These are phyloP conservation scores for Rhizopus delemar DNA, from an alignment of 371 early-diverging fungal species.

Conservation along the genomic window DNA sequence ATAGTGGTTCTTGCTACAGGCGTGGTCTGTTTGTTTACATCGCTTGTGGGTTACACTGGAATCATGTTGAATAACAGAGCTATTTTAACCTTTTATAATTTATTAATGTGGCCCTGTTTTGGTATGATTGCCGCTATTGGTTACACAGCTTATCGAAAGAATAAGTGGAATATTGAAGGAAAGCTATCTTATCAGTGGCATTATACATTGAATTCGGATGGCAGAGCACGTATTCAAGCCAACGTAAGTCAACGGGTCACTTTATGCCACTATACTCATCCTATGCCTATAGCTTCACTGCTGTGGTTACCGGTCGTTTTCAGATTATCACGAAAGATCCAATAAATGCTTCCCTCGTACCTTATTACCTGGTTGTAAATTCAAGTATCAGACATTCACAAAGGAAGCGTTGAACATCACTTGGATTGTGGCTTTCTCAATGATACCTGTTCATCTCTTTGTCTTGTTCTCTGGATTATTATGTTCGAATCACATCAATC, in stretches of 20 bases:
- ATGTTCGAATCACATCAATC: constrained; percentile 63
- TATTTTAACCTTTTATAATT: constrained; percentile 46
- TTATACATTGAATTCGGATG: constrained; percentile 37
- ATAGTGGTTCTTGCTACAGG: constrained; percentile 55
- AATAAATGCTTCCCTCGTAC: constrained; percentile 63
- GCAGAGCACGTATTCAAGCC: constrained; percentile 45
- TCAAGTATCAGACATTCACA: constrained; percentile 51
- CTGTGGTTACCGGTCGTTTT: constrained; percentile 57
- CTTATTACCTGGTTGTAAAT: constrained; percentile 53
- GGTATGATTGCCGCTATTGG: constrained; percentile 57
- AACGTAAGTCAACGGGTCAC: constrained; percentile 23
- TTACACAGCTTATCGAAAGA: constrained; percentile 53
- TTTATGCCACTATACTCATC: background rate
- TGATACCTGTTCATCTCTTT: constrained; percentile 51
- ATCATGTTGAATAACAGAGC: constrained; percentile 58
- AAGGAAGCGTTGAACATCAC: constrained; percentile 40
- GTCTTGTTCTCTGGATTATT: constrained; percentile 53
- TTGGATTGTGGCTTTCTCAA: constrained; percentile 52
- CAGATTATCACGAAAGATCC: constrained; percentile 58
- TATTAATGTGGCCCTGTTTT: constrained; percentile 61
- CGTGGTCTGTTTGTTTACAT: constrained; percentile 45
- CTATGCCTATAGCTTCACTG: constrained; percentile 47
- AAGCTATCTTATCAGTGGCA: constrained; percentile 57
- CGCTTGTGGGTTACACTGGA: constrained; percentile 55
- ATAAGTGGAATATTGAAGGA: constrained; percentile 50